Evolutionary conservation across 192 early-diverging fungal genomes (phyloP).

Genomic region (Spinellus fusiger): DNA sequence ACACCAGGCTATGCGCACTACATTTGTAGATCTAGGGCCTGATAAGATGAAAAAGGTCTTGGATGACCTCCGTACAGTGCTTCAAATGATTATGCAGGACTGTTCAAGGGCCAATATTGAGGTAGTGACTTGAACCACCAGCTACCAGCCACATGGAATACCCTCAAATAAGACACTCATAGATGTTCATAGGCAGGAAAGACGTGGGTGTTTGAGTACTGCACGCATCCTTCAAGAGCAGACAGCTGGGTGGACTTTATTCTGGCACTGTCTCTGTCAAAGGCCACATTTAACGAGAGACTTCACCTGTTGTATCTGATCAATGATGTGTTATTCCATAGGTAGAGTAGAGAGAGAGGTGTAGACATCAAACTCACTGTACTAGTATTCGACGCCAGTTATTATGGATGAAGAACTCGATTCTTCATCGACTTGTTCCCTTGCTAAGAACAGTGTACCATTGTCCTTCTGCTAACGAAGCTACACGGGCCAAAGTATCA

Average conservation of each 20-base stretch:
- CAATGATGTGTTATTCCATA: constrained; percentile 48
- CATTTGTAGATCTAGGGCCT: constrained; percentile 1
- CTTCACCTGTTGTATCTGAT: constrained; percentile 46
- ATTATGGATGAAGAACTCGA: constrained; percentile 41
- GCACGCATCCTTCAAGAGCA: constrained; percentile 33
- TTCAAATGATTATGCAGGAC: constrained; percentile 44
- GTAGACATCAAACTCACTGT: background rate
- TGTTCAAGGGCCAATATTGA: constrained; percentile 52
- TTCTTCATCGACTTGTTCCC: constrained; percentile 37
- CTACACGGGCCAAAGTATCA: constrained; percentile 36
- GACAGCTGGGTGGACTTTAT: constrained; percentile 32
- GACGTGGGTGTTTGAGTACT: constrained; percentile 43
- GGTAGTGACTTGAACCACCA: constrained; percentile 21
- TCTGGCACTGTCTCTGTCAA: constrained; percentile 34
- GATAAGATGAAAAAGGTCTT: constrained; percentile 21
- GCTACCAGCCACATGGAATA: background rate
- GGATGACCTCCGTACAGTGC: constrained; percentile 19
- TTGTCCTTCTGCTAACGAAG: constrained; percentile 33
- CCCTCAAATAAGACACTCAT: background rate
- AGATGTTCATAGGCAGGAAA: constrained; percentile 40
- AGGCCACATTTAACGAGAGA: constrained; percentile 36
- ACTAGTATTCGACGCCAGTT: constrained; percentile 36
- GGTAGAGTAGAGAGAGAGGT: constrained; percentile 17
- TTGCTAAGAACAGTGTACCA: constrained; percentile 42
- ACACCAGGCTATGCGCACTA: background rate